Conservation (phyloP, 2,329 filamentous ascomycete genomes). For the Ophiostoma populinum region DNA sequence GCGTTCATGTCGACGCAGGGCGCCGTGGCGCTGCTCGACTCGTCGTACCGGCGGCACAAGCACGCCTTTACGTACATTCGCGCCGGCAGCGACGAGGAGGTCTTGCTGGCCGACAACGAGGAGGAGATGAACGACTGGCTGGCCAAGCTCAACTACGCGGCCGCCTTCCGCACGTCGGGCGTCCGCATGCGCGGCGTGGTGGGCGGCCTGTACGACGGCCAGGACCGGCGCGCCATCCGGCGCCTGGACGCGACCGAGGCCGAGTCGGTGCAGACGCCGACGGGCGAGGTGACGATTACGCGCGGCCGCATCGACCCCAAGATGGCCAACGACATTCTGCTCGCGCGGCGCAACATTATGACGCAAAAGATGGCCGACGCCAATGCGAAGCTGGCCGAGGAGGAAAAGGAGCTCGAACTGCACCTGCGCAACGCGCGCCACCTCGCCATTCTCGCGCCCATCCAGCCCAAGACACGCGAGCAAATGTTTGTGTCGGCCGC, state of each 20-base stretch:
- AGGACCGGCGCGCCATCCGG: slow-evolving; percentile 53
- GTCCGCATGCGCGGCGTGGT: slow-evolving; percentile 80
- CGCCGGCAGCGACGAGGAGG: slow-evolving; percentile 74
- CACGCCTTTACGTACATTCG: slow-evolving; percentile 84
- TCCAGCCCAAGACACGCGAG: slow-evolving; percentile 79
- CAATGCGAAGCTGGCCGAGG: slow-evolving; percentile 56
- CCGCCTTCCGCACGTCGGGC: slow-evolving; percentile 80
- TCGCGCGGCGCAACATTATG: slow-evolving; percentile 69
- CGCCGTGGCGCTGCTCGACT: slow-evolving; percentile 74
- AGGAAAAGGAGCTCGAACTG: slow-evolving; percentile 63
- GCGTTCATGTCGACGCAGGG: slow-evolving; percentile 85
- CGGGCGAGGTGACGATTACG: slow-evolving; percentile 56
- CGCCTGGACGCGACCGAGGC: slow-evolving; percentile 46
- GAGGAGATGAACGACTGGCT: slow-evolving; percentile 93
- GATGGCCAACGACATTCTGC: slow-evolving; percentile 72
- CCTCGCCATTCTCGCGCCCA: slow-evolving; percentile 71
- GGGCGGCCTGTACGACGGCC: slow-evolving; percentile 70
- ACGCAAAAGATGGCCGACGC: slow-evolving; percentile 66
- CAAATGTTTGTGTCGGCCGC: slow-evolving; percentile 71
- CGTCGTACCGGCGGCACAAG: slow-evolving; percentile 86
- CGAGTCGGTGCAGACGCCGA: slow-evolving; percentile 47
- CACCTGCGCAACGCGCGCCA: slow-evolving; percentile 82
- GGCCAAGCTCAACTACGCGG: slow-evolving; percentile 87
- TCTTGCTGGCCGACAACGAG: slow-evolving; percentile 79
- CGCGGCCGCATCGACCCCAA: slow-evolving; percentile 61